Base-by-base conservation (phyloP, 2,329 filamentous ascomycete genomes). In the Pestalotiopsis fici region DNA sequence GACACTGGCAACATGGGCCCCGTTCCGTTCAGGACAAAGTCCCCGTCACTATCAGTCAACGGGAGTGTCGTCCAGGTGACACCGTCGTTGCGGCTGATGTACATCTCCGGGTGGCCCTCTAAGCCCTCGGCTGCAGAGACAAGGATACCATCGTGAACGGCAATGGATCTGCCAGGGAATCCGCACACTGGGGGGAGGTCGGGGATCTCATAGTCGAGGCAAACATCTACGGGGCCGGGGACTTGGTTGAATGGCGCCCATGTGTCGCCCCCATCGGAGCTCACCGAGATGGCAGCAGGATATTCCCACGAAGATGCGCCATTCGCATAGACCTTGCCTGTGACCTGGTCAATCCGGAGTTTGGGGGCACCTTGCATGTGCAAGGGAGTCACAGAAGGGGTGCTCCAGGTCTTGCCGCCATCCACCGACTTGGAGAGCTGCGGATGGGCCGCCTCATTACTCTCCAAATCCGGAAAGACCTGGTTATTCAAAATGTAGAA, bases 401-500 rank as follows among this genome's bases (percentile, higher is more conserved):
- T 5, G 12, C 54, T 56, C 54, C 54, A 56, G n/a, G 54, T 56
- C 54, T 56, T 56, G 25, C 54, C 54, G 54, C 54, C 54, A n/a
- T 56, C 54, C 13, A 56, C n/a, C 9, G 54, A 56, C 54, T 56
- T 56, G 54, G 54, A 56, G 54, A 56, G 54, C 25, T 56, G 54
- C 21, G 54, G 54, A n/a, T 56, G 54, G 13, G 54, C n/a, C 25
- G 54, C 54, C 54, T 23, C 25, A 27, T 56, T 56, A 56, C 25
- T n/a, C 54, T 56, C 54, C 54, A 56, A n/a, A 15, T 27, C 25
- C 12, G 25, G 21, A n/a, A 56, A 56, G 54, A 56, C 54, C 54
- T 56, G 54, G 54, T 56, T 56, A n/a, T 56, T 56, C 54, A 56
- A n/a, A n/a, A 56, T 23, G 54, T 56, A 56, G 25, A 56, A 56